Percentiles rank a stretch among this genome's conserved stretches.
phyloP scores from a whole-genome alignment of 441 rosid genomes.

The Syzygium malaccense region DNA sequence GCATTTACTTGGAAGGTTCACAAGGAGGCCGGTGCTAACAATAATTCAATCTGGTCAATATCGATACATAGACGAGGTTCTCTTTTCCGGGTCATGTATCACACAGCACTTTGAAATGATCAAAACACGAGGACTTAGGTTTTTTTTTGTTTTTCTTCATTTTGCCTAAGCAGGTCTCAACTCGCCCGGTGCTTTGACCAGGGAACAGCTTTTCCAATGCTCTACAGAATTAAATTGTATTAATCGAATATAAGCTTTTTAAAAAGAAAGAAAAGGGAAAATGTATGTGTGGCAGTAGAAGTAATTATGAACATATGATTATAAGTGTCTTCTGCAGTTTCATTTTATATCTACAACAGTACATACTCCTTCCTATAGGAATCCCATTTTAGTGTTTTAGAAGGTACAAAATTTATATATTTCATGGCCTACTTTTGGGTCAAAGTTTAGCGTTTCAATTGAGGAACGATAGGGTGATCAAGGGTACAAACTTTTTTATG shows the following conservation, averaged over 20 bases:
- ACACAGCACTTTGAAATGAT: neutral
- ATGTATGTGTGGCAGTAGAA: neutral
- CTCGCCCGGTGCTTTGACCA: neutral
- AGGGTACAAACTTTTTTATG: neutral
- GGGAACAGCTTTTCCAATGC: neutral
- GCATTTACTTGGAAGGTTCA: conserved; percentile 34
- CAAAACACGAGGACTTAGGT: neutral
- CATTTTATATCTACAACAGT: neutral
- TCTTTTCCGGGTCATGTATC: neutral
- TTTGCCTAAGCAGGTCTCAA: neutral
- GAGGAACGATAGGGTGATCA: neutral
- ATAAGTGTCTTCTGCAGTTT: neutral
- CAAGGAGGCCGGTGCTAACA: conserved; percentile 24
- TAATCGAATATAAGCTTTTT: neutral
- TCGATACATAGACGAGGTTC: conserved; percentile 8
- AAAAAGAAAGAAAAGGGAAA: fast-evolving
- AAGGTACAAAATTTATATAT: neutral
- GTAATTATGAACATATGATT: neutral
- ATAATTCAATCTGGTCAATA: conserved; percentile 31
- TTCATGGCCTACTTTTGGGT: neutral
- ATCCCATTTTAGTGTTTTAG: neutral
- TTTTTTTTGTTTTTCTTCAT: neutral
- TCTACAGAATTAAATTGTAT: neutral
- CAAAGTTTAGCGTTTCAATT: neutral
- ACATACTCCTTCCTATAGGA: neutral